Percentiles rank a stretch among this genome's conserved stretches.
Conservation (phyloP, 768 basidiomycete species). For the Sistotremastrum suecicum region DNA sequence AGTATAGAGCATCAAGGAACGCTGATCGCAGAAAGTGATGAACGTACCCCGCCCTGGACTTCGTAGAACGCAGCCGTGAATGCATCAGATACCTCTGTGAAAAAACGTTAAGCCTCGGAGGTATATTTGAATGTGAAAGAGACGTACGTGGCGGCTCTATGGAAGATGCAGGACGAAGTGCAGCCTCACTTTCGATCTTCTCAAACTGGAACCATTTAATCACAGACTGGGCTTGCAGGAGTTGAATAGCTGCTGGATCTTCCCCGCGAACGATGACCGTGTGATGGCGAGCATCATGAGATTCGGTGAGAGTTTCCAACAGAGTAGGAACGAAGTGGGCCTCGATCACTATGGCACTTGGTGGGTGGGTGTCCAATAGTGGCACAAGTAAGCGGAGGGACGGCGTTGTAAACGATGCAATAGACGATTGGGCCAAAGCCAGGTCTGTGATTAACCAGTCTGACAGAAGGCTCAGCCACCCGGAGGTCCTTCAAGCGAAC, state of each 20-base stretch:
- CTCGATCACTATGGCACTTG: slow-evolving; percentile 61
- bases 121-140: no score
- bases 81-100: slow-evolving; percentile 42
- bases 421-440: slow-evolving; percentile 56
- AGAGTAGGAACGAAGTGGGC: slow-evolving; percentile 52
- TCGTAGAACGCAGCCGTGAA: slow-evolving; percentile 58
- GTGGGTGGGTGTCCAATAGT: slow-evolving; percentile 49
- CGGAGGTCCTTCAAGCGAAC: not conserved
- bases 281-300: slow-evolving; percentile 31
- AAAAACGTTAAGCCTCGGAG: slow-evolving; percentile 4
- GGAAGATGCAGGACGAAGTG: no score
- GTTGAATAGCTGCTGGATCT: slow-evolving; percentile 9
- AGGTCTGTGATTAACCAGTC: slow-evolving; percentile 74
- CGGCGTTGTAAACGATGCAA: slow-evolving; percentile 51
- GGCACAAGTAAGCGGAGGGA: slow-evolving; percentile 47
- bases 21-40: not conserved
- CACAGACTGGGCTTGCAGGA: no score
- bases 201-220: no score
- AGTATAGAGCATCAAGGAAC: not conserved
- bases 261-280: slow-evolving; percentile 66
- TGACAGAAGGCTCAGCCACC: slow-evolving; percentile 13
- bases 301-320: slow-evolving; percentile 58
- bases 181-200: no score
- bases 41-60: slow-evolving; percentile 19
- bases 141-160: no score